These are phyloP conservation scores for Remersonia thermophila DNA, from an alignment of 2,329 filamentous ascomycete genomes.

Conservation along the genomic window DNA sequence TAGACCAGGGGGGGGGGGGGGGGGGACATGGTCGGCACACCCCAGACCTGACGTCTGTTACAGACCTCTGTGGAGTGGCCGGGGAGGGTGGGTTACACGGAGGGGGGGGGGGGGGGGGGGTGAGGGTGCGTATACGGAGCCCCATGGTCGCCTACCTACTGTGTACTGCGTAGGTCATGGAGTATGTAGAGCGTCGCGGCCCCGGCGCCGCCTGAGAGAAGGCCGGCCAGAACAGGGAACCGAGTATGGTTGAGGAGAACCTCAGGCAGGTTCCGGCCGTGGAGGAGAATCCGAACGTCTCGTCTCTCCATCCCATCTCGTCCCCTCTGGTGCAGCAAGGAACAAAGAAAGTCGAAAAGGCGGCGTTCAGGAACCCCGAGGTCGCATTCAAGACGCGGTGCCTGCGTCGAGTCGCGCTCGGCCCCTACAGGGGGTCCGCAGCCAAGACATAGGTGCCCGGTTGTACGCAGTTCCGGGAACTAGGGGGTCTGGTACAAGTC, in stretches of 20 bases:
- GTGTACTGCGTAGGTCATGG: no score
- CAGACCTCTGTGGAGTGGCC: constrained; percentile 21
- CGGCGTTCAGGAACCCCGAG: no score
- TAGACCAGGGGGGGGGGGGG: constrained; percentile 23
- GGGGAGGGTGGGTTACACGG: constrained; percentile 16
- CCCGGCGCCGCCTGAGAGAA: no score
- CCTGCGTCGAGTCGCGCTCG: constrained; percentile 12
- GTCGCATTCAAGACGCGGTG: background rate
- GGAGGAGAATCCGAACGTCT: no score
- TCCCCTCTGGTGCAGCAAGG: background rate
- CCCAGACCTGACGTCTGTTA: constrained; percentile 30
- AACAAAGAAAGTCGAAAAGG: background rate
- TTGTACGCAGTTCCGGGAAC: constrained; percentile 12
- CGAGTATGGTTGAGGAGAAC: no score
- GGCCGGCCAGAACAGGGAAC: no score
- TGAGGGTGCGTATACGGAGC: no score
- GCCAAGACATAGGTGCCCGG: constrained; percentile 15
- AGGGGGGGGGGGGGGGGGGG: no score
- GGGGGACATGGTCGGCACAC: constrained; percentile 17
- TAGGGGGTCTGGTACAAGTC: constrained; percentile 14
- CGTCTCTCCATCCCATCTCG: no score
- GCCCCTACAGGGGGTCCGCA: constrained; percentile 8
- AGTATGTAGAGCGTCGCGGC: no score
- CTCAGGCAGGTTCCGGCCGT: no score
- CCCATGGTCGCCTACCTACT: no score